Conservation (phyloP, 768 basidiomycete genomes). For the Cystoderma amianthinum region DNA sequence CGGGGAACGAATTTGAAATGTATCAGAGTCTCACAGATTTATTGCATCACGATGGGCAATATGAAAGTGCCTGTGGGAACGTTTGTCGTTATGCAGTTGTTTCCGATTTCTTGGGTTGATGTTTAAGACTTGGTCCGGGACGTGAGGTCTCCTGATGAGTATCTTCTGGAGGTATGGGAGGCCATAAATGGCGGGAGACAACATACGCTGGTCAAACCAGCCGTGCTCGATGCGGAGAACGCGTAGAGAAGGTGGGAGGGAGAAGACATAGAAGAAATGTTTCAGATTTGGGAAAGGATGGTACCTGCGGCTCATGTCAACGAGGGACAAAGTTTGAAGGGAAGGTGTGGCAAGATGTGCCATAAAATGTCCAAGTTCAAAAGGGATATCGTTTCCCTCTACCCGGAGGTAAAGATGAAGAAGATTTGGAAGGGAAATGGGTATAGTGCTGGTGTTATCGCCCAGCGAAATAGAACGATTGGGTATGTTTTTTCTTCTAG, state of each 20-base stretch:
- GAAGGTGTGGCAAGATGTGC: conserved; percentile 42
- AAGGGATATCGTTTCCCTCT: conserved; percentile 50
- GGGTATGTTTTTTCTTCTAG: conserved; percentile 20
- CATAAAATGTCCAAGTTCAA: conserved; percentile 47
- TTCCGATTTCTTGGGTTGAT: conserved; percentile 12
- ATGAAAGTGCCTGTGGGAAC: conserved; percentile 10
- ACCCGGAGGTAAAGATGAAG: conserved; percentile 40
- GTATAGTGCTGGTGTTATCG: conserved; percentile 17
- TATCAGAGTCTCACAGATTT: conserved; percentile 3
- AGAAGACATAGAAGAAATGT: conserved; percentile 38
- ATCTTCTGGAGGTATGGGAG: conserved; percentile 26
- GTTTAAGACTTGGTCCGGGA: conserved; percentile 25
- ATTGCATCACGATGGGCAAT: conserved; percentile 15
- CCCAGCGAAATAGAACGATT: conserved; percentile 7
- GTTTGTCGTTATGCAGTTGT: neutral
- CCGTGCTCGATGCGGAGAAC: conserved; percentile 34
- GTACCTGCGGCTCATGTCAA: conserved; percentile 31
- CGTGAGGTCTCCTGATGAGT: conserved; percentile 21
- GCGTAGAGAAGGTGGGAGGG: conserved; percentile 30
- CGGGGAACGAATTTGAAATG: neutral
- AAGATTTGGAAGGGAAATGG: conserved; percentile 39
- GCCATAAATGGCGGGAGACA: conserved; percentile 24
- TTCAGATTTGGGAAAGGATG: conserved; percentile 36
- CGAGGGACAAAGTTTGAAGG: conserved; percentile 39
- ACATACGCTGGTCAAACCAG: conserved; percentile 38